Evolutionary conservation across 805 yeast genomes (phyloP), one percentile per base, ranked within the genome.

Genomic region (Metschnikowia hibisci): DNA sequence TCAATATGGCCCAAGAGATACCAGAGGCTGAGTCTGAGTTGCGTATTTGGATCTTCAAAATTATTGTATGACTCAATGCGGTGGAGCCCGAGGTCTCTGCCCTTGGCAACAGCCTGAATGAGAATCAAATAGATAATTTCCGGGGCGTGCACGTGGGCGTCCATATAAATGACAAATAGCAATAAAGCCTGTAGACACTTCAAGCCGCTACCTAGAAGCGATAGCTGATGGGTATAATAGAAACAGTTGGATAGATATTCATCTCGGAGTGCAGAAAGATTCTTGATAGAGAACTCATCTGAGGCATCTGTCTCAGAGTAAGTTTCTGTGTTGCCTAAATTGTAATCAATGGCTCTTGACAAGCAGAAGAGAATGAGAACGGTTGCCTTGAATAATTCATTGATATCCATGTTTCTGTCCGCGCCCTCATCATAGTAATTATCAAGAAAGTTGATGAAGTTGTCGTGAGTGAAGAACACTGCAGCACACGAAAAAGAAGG

Each of bases 41-140:
- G 29, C 7, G 40, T 30, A 6, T 3, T 14, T 9, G 40, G 32
- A 13, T 37, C 40, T 7, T 43, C 43, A 49, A 2, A 61, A 0
- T 69, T 66, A 4, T 41, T 41, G 43, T 71, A 69, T 1, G 73
- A 54, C 40, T 78, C 83, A 4, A 59, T 60, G 42, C 80, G 61
- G 51, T 82, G 78, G 3, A 84, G 61, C 0, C 86, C 86, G 53
- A 80, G 53, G 27, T 76, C 81, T 32, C 71, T 74, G 0, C 82
- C 82, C 47, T 69, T 71, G 46, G 82, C 61, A 7, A 76, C 65
- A 3, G 79, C 77, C 1, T 73, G 66, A 2, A 76, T 55, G 4
- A 69, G 54, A 10, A 78, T 48, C 43, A 67, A 59, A 34, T 64
- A 66, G 2, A 71, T 64, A 8, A 72, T 34, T 10, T 47, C 45